Percentiles rank a stretch among this genome's conserved stretches.
These are phyloP conservation scores for Microglena sp. DNA, from an alignment of 139 green algal species.

Conservation along the genomic window DNA sequence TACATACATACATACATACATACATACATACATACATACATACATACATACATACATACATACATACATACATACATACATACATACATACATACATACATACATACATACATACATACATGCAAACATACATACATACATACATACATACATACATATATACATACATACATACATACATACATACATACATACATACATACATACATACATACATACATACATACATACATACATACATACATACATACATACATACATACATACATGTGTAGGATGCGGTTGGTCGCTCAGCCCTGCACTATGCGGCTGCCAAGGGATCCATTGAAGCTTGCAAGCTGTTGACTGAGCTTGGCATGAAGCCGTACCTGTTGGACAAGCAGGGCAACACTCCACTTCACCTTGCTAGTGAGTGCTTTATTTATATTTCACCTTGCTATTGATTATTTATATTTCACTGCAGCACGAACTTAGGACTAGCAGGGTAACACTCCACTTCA, in stretches of 20 bases:
- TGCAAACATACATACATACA: too few relatives aligned
- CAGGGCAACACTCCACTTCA: slow-evolving; percentile 30
- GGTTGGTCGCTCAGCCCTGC: slow-evolving; percentile 15
- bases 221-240: slow-evolving; percentile 1
- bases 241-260: slow-evolving; percentile 1
- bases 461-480: not conserved
- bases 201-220: not conserved
- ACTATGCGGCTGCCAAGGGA: slow-evolving; percentile 23
- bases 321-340: not conserved
- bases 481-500: slow-evolving; percentile 44
- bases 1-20: too few relatives aligned
- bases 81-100: too few relatives aligned
- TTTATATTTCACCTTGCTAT: slow-evolving; percentile 33
- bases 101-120: not conserved
- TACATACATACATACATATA: too few relatives aligned
- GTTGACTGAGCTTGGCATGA: slow-evolving; percentile 13
- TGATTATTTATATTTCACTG: slow-evolving; percentile 27
- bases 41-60: too few relatives aligned
- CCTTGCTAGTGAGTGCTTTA: slow-evolving; percentile 32
- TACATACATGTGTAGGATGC: slow-evolving; percentile 17
- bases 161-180: too few relatives aligned
- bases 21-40: too few relatives aligned
- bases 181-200: not conserved
- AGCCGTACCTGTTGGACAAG: slow-evolving; percentile 12
- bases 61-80: too few relatives aligned